Evolutionary conservation across 164 flowering plant genomes (phyloP).

Genomic region (Sextonia rubra): DNA sequence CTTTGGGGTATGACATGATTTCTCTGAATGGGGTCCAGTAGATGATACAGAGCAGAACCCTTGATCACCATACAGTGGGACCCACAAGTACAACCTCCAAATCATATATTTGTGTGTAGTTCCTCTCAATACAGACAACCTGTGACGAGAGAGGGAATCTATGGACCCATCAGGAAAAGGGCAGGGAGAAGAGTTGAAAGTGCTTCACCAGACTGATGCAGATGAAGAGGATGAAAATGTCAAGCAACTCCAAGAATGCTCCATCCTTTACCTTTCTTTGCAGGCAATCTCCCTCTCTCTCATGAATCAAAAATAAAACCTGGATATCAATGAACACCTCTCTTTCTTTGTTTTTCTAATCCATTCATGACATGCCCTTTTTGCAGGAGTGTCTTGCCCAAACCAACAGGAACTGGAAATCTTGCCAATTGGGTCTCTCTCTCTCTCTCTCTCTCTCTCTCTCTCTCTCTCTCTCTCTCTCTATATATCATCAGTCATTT

Average conservation of each 20-base stretch:
- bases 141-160: too few relatives aligned
- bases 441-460: background rate
- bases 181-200: background rate
- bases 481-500: too few relatives aligned
- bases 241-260: slow-evolving; percentile 80
- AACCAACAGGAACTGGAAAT: slow-evolving; percentile 68
- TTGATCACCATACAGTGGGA: too few relatives aligned
- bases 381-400: slow-evolving; percentile 76
- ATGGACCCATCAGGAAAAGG: background rate
- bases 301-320: slow-evolving; percentile 21
- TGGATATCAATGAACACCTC: slow-evolving; percentile 5
- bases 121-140: too few relatives aligned
- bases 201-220: slow-evolving; percentile 55
- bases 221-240: slow-evolving; percentile 86
- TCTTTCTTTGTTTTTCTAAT: background rate
- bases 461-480: slow-evolving; percentile 23
- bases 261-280: slow-evolving; percentile 57
- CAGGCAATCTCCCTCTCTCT: slow-evolving; percentile 46
- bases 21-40: too few relatives aligned
- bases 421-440: slow-evolving; percentile 63
- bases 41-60: too few relatives aligned
- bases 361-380: background rate
- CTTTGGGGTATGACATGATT: too few relatives aligned
- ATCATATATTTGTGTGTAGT: too few relatives aligned
- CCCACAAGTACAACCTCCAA: too few relatives aligned